Base-by-base conservation (phyloP, 371 early-diverging fungal genomes). In the Dinochytrium kinnereticum region DNA sequence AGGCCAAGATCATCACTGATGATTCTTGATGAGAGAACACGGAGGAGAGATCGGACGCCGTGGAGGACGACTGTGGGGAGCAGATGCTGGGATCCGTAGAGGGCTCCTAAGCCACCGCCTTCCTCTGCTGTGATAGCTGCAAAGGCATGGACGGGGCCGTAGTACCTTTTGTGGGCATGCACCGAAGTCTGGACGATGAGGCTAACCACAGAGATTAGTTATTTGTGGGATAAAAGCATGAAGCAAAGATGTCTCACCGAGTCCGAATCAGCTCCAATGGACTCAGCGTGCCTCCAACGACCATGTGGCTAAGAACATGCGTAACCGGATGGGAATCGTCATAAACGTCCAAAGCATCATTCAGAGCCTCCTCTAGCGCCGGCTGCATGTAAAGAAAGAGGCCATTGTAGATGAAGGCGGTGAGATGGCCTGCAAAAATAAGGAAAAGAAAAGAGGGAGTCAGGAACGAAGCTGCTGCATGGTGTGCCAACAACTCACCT, bases 181-280 rank as follows among this genome's bases (percentile, higher is more conserved):
- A 49, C 34, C 1, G 77, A 73, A 7, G 78, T 28, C 75, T 85
- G 81, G 1, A 74, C 80, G 68, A 82, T 80, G 40, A 82, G 50
- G 68, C 80, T 80, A 55, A 51, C 1, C 55, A 70, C 37, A 5
- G 55, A 33, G 44, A 17, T 70, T 26, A 57, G 51, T 3, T 36
- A 61, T 21, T 10, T 31, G 37, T 71, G 24, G 30, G 64, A 38
- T 24, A 38, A 21, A 38, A 26, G 1, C 21, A n/a, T 15, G 37
- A 19, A 66, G 24, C 28, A 1, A 15, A 40, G 19, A 19, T 33
- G 33, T 31, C 64, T 31, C 70, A 83, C 82, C 85, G 65, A 24
- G 83, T 82, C 36, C 80, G 73, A 51, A 77, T 77, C n/a, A 82
- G 74, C 49, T 83, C 85, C 36, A 83, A 59, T 5, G 85, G 83